phyloP scores from a whole-genome alignment of 495 filamentous ascomycete species.

The Penicillium coffeae region DNA sequence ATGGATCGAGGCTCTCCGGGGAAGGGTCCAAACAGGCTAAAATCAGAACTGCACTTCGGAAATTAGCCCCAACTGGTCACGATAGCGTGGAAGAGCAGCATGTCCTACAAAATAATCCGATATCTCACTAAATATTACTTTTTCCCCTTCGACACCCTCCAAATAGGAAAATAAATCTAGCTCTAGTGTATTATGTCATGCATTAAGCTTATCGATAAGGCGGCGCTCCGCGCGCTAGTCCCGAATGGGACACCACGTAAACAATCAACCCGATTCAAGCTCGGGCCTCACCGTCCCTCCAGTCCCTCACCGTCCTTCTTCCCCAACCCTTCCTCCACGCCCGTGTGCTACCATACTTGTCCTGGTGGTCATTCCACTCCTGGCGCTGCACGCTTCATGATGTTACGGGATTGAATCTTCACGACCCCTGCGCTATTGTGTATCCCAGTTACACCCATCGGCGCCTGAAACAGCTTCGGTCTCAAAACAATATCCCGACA shows the following conservation, averaged over 20 bases:
- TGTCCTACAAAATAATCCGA: too few species aligned
- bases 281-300: conserved; percentile 41
- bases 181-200: background rate
- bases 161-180: background rate
- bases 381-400: background rate
- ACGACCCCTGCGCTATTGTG: background rate
- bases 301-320: conserved; percentile 15
- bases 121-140: too few species aligned
- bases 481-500: background rate
- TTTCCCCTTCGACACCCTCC: background rate
- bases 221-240: conserved; percentile 25
- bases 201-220: conserved; percentile 50
- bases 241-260: conserved; percentile 38
- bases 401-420: background rate
- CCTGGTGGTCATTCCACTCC: background rate
- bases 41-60: background rate
- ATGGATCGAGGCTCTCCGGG: conserved; percentile 3
- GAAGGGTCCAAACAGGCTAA: background rate
- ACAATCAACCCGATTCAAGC: conserved; percentile 32
- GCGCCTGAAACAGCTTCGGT: background rate
- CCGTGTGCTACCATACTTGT: background rate
- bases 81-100: too few species aligned
- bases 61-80: too few species aligned
- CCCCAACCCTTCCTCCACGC: background rate
- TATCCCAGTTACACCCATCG: background rate